Percentiles rank a stretch among this genome's conserved stretches.
phyloP scores from a whole-genome alignment of 352 stramenopile genomes.

The Phytophthora sp. region DNA sequence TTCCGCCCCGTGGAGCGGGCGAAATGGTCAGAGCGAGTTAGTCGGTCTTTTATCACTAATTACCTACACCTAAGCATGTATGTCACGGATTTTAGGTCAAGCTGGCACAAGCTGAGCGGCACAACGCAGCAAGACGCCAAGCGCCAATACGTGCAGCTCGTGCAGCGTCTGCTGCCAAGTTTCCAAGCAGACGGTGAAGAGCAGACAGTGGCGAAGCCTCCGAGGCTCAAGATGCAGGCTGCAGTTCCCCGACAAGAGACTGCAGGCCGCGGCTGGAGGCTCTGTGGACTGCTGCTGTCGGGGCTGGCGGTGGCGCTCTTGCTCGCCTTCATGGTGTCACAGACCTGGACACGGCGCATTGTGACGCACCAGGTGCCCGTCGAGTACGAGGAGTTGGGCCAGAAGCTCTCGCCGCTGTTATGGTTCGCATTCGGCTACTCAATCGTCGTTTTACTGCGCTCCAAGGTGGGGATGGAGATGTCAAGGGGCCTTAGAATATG shows the following conservation, averaged over 20 bases:
- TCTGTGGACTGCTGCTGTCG: conserved; percentile 23
- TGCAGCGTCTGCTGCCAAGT: conserved; percentile 52
- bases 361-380: too few species aligned
- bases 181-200: conserved; percentile 41
- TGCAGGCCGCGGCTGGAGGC: conserved; percentile 19
- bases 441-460: conserved; percentile 51
- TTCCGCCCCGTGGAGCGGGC: conserved; percentile 67
- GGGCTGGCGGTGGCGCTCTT: conserved; percentile 2
- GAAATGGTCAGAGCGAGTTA: conserved; percentile 51
- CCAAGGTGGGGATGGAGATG: conserved; percentile 34
- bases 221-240: background rate
- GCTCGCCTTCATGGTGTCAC: conserved; percentile 23
- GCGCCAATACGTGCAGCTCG: conserved; percentile 57
- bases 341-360: conserved; percentile 33
- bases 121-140: conserved; percentile 47
- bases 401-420: conserved; percentile 48
- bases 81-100: conserved; percentile 46
- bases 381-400: conserved; percentile 29
- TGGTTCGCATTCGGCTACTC: conserved; percentile 67
- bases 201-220: background rate
- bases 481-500: background rate
- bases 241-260: conserved; percentile 9
- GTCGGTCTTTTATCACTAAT: background rate
- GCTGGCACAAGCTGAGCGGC: conserved; percentile 49
- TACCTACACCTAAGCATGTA: background rate